Evolutionary conservation across 805 yeast genomes (phyloP), one percentile per base, ranked within the genome.

Genomic region (Metschnikowia aberdeeniae): DNA sequence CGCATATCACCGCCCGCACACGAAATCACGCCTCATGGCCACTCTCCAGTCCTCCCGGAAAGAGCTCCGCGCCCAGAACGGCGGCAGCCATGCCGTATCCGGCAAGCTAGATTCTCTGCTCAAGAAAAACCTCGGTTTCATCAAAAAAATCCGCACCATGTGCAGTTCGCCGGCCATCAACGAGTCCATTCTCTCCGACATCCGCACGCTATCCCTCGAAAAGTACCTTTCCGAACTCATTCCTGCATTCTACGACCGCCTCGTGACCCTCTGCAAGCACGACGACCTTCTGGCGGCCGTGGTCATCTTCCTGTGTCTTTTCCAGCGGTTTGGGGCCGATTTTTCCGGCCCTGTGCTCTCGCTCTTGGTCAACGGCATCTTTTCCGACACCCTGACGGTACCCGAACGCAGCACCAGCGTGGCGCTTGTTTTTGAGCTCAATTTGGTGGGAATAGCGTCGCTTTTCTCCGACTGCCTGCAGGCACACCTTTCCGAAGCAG

Each of bases 81-180:
- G 14, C 26, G 6, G 35, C 42, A 14, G 35, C 35, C 11, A 11
- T 14, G 5, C 35, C 14, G 30, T 9, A 20, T 20, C 27, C 12
- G 35, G 1, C 11, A 77, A 76, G 49, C 61, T 81, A 8, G 96
- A 89, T 59, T 70, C 95, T 0, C 84, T 90, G 45, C 68, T 89
- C 52, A 89, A 89, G 69, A 86, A 84, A 61, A 87, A 90, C 59
- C 80, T 88, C 3, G 84, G 89, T 0, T 86, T 87, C 57, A 81
- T 89, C 41, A 85, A 82, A 59, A 84, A 84, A 54, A 59, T 89
- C 42, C 75, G 82, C 51, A 69, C 76, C 2, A 62, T 89, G 20
- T 75, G 68, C 32, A 73, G 72, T 33, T 90, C 83, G 6, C 73
- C 73, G 33, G 57, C 54, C 35, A 24, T 31, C 28, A 39, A 30